Evolutionary conservation across 2,329 filamentous ascomycete species (phyloP).

Genomic region (Cladosporium sp.): DNA sequence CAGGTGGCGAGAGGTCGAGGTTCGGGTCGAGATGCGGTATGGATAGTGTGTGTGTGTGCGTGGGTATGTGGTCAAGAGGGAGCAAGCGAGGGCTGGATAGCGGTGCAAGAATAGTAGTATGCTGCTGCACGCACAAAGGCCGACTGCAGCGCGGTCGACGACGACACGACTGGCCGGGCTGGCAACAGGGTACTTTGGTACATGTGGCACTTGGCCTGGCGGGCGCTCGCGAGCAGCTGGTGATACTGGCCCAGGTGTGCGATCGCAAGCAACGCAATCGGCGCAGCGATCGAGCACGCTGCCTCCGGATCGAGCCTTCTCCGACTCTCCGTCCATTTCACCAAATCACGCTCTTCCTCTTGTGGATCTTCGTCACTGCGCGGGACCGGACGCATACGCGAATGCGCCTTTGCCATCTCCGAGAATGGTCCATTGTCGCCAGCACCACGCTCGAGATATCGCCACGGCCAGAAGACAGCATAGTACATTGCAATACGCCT

Average conservation of each 20-base stretch:
- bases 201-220: slow-evolving; percentile 1
- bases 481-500: not conserved
- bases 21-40: not conserved
- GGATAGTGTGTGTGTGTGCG: not conserved
- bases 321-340: not conserved
- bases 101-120: not conserved
- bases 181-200: slow-evolving; percentile 1
- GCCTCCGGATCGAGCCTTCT: not conserved
- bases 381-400: not conserved
- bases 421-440: too few species aligned
- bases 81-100: not conserved
- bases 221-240: not conserved
- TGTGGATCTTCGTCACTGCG: not conserved
- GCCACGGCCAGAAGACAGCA: not conserved
- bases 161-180: slow-evolving; percentile 8
- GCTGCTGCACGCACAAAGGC: not conserved
- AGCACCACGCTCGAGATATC: too few species aligned
- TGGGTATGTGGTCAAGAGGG: not conserved
- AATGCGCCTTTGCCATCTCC: not conserved
- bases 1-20: not conserved
- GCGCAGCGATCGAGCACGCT: not conserved
- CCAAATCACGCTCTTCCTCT: too few species aligned
- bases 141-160: slow-evolving; percentile 5
- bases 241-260: not conserved
- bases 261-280: not conserved